Conservation (phyloP, 2,329 filamentous ascomycete genomes). For the Talaromyces verruculosus region DNA sequence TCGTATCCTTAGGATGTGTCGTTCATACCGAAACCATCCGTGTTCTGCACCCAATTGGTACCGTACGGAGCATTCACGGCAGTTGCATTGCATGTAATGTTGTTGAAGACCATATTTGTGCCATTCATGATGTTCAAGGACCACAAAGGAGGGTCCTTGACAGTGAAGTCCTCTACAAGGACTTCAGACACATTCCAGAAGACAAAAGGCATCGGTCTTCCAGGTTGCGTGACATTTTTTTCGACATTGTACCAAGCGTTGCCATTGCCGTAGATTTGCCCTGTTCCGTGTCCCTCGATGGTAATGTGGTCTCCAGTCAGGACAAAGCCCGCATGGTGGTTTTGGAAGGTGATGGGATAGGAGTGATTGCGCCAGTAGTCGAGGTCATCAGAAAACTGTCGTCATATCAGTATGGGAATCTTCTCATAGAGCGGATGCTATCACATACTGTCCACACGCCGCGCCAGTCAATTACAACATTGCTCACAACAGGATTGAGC, state of each 20-base stretch:
- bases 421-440: background rate
- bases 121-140: slow-evolving; percentile 59
- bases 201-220: slow-evolving; percentile 59
- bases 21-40: slow-evolving; percentile 51
- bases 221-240: slow-evolving; percentile 47
- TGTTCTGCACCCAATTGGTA: slow-evolving; percentile 59
- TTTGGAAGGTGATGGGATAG: slow-evolving; percentile 56
- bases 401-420: background rate
- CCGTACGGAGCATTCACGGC: slow-evolving; percentile 53
- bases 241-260: slow-evolving; percentile 57
- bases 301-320: slow-evolving; percentile 52
- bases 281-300: slow-evolving; percentile 54
- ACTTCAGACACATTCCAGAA: slow-evolving; percentile 60
- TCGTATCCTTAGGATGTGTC: background rate
- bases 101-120: slow-evolving; percentile 53
- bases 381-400: slow-evolving; percentile 52
- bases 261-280: slow-evolving; percentile 57
- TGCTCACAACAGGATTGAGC: slow-evolving; percentile 52
- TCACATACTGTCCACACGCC: slow-evolving; percentile 51
- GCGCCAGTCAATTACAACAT: slow-evolving; percentile 55
- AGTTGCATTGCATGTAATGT: slow-evolving; percentile 54
- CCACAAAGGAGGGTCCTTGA: slow-evolving; percentile 56
- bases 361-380: slow-evolving; percentile 56
- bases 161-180: slow-evolving; percentile 53
- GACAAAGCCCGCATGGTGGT: slow-evolving; percentile 56